Evolutionary conservation across 1,284 basidiomycete genomes (phyloP), one percentile per base, ranked within the genome.

Genomic region (Ceraceosorus bombacis): DNA sequence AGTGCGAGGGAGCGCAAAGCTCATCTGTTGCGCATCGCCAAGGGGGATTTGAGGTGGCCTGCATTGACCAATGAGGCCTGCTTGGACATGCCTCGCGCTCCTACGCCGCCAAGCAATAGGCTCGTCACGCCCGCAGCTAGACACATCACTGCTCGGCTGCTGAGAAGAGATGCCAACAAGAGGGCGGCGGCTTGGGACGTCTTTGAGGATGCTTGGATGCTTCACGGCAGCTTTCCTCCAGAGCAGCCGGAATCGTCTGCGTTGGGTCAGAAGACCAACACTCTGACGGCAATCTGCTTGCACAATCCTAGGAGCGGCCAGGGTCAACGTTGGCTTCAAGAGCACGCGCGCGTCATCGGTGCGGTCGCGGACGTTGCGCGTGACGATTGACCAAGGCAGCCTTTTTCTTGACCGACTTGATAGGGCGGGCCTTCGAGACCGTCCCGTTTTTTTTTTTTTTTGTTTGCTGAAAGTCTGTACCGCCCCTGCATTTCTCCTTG

Each of bases 31-130:
- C 70, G 74, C 10, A 77, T 77, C 50, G 75, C 74, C 56, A 77
- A 77, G 55, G 74, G 73, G 10, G 74, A 75, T 50, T 55, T 76
- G 51, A 58, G 66, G n/a, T 77, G 75, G 75, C 75, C 75, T 70
- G 82, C 58, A n/a, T 54, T 61, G 75, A 81, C 56, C 53, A 76
- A 76, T 57, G 69, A 76, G n/a, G 53, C 52, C 8, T 53, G 58
- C 17, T 54, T 52, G 5, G 73, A 71, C 55, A 57, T 38, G 41
- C 54, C 61, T 15, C 54, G 59, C 5, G 17, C 57, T 5, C 5
- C 37, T 49, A 8, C 51, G 39, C 61, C 68, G 2, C 13, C 62
- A 9, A 57, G 50, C 12, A 54, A 71, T 40, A 67, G 73, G 0
- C 67, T 77, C 36, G 60, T 74, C 13, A 77, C 75, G 38, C 73